Percentiles rank a stretch among this genome's conserved stretches.
Evolutionary conservation across 768 basidiomycete species (phyloP).

Genomic region (Daedalea quercina): DNA sequence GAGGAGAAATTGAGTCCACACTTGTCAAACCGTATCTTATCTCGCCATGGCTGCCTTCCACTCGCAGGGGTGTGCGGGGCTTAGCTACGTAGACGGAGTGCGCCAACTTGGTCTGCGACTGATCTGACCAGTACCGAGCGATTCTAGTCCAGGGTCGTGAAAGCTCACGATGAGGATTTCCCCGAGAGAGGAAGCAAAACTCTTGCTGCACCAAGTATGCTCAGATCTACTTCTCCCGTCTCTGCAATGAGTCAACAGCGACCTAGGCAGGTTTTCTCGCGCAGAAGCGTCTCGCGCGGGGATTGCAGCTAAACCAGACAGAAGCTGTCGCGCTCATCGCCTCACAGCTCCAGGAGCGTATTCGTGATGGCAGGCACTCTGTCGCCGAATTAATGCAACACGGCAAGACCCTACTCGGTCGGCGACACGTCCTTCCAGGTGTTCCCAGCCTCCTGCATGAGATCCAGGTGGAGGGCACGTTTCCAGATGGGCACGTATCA

Average conservation of each 20-base stretch:
- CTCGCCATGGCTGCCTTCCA: background rate
- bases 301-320: conserved; percentile 76
- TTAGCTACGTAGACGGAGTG: background rate
- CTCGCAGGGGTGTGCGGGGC: too few relatives aligned
- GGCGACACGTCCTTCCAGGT: conserved; percentile 81
- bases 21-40: background rate
- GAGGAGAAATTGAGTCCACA: too few relatives aligned
- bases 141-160: background rate
- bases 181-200: conserved; percentile 70
- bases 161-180: conserved; percentile 51
- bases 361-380: conserved; percentile 82
- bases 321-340: conserved; percentile 90
- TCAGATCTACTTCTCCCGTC: conserved; percentile 8
- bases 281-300: conserved; percentile 93
- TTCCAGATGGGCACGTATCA: conserved; percentile 66
- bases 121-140: background rate
- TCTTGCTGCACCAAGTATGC: conserved; percentile 64
- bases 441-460: conserved; percentile 74
- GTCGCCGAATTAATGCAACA: conserved; percentile 92
- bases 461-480: conserved; percentile 93
- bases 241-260: background rate
- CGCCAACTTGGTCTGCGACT: background rate
- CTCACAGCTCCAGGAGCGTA: conserved; percentile 87
- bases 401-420: conserved; percentile 83
- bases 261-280: conserved; percentile 78